Evolutionary conservation across 208 protist genomes (phyloP), one percentile per base, ranked within the genome.

Genomic region (Acanthamoeba rhysodes): DNA sequence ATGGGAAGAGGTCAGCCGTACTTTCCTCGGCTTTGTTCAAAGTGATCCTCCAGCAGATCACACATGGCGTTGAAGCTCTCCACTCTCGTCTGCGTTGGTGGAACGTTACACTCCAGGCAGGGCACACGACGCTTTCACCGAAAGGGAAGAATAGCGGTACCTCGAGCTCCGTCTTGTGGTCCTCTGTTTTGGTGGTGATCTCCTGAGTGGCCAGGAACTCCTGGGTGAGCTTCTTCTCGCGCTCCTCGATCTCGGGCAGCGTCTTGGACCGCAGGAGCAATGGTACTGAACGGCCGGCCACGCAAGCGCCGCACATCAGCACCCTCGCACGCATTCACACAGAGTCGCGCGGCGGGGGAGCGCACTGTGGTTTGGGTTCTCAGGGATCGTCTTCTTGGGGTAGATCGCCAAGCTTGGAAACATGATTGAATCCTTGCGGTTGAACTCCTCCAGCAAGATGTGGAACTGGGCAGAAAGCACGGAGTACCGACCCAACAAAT

Each of bases 401-500:
- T 57, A 37, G 87, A 93, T 12, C 4, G 87, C 66, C 10, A 93
- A 34, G 32, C 64, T 76, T 34, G 87, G 87, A 32, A 93, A 93
- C 57, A 93, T 70, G 53, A 76, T 76, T 4, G 87, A 70, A 27
- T 93, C 87, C 45, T 76, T 70, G 2, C 87, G 53, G 22, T 70
- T 76, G 22, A 93, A 32, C 59, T 93, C 87, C 32, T 93, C 87
- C n/a, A 93, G 32, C 53, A 93, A 27, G 22, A 78, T 93, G 66
- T 93, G 87, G n/a, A 93, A 93, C 59, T 93, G 87, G 14, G 87
- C 87, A 16, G 87, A 70, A 14, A 93, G 66, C 24, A 93, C 87
- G 50, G 87, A 70, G 45, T 78, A 93, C 27, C 22, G 53, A 4
- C 87, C 87, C 59, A 93, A 53, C 16, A 93, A 9, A n/a, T 93